Conservation (phyloP, 352 stramenopile species). For the Phytopythium sindhum region DNA sequence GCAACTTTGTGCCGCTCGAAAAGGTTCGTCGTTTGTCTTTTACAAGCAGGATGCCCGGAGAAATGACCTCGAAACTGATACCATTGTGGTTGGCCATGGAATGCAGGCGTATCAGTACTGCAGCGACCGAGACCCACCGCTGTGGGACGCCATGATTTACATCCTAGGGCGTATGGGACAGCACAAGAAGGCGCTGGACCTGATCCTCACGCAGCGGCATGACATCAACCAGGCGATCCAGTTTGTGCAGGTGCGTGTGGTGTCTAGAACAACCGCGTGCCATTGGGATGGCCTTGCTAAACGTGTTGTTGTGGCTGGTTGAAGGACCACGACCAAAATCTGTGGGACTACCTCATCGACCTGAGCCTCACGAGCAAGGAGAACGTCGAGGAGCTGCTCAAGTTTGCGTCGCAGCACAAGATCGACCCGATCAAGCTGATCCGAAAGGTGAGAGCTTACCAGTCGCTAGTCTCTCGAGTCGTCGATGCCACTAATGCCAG, state of each 20-base stretch:
- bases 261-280: neutral
- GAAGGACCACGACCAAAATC: conserved; percentile 59
- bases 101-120: conserved; percentile 76
- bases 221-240: conserved; percentile 84
- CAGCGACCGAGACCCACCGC: conserved; percentile 57
- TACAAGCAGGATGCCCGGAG: neutral
- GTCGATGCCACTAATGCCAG: neutral
- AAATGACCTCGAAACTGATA: neutral
- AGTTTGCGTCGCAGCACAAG: conserved; percentile 74
- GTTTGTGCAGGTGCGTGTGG: conserved; percentile 55
- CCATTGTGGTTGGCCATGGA: neutral
- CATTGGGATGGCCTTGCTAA: neutral
- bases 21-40: conserved; percentile 58
- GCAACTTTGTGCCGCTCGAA: conserved; percentile 78
- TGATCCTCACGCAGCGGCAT: conserved; percentile 77
- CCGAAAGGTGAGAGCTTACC: conserved; percentile 45
- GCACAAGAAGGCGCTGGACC: conserved; percentile 79
- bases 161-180: conserved; percentile 84
- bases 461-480: neutral
- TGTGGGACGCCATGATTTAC: conserved; percentile 88
- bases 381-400: conserved; percentile 71
- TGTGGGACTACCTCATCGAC: conserved; percentile 87
- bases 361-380: conserved; percentile 71
- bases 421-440: conserved; percentile 86
- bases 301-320: neutral